phyloP scores from a whole-genome alignment of 768 basidiomycete species.

The Crucibulum laeve region DNA sequence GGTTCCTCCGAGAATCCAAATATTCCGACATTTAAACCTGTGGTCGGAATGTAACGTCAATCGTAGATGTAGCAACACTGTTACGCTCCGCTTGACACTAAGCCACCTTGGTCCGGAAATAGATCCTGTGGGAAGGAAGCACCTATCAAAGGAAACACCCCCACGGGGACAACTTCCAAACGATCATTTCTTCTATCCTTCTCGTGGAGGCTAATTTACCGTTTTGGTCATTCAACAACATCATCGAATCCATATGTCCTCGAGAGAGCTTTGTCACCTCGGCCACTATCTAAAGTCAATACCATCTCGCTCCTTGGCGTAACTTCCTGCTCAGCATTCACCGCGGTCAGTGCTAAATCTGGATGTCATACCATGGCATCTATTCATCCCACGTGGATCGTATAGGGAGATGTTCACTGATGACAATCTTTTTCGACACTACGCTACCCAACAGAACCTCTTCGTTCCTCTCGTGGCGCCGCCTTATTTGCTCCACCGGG shows the following conservation, averaged over 20 bases:
- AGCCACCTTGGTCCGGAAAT: no score
- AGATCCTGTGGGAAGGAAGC: background rate
- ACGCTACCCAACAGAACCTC: background rate
- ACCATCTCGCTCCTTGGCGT: background rate
- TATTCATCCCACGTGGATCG: slow-evolving; percentile 1
- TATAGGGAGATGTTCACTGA: background rate
- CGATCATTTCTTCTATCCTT: background rate
- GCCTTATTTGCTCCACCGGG: background rate
- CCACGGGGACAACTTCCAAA: background rate
- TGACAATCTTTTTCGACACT: background rate
- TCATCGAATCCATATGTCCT: background rate
- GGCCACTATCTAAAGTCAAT: background rate
- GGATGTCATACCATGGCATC: background rate
- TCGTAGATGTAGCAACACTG: background rate
- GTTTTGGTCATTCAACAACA: background rate
- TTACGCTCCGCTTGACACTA: no score
- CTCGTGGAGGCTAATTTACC: background rate
- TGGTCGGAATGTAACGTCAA: background rate
- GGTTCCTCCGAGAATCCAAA: slow-evolving; percentile 8
- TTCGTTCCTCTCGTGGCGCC: slow-evolving; percentile 1
- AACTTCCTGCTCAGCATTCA: background rate
- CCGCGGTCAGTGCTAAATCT: background rate
- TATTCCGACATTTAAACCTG: slow-evolving; percentile 5
- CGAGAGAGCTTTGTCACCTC: background rate
- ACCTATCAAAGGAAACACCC: background rate